A percentile compares a stretch with the other conserved stretches of the same genome.
Evolutionary conservation across 2,329 filamentous ascomycete genomes (phyloP).

Genomic region (Aspergillus chevalieri): DNA sequence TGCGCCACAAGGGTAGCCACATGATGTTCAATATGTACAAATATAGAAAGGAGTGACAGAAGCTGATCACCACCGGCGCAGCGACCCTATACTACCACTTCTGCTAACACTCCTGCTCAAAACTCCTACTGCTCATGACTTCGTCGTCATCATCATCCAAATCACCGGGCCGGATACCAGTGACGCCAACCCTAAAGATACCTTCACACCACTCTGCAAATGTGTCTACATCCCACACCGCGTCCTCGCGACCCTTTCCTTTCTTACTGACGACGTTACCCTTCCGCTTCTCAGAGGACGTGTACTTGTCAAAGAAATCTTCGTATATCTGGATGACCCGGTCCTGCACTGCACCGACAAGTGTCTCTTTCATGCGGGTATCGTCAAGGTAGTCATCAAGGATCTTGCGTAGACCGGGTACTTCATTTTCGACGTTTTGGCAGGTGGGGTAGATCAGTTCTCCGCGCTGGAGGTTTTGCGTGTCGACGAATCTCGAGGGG

Average conservation of each 20-base stretch:
- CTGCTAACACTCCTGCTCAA: constrained; percentile 12
- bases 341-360: constrained; percentile 61
- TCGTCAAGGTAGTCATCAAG: constrained; percentile 61
- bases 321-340: constrained; percentile 58
- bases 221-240: constrained; percentile 59
- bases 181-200: constrained; percentile 52
- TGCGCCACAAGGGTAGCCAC: too few species aligned
- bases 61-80: neutral
- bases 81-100: constrained; percentile 5
- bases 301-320: constrained; percentile 54
- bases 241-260: constrained; percentile 56
- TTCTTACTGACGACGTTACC: constrained; percentile 39
- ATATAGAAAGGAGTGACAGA: neutral
- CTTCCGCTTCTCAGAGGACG: constrained; percentile 34
- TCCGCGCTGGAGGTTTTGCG: constrained; percentile 31
- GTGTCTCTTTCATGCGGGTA: constrained; percentile 57
- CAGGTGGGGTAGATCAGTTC: constrained; percentile 46
- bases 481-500: constrained; percentile 35
- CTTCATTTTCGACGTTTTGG: constrained; percentile 52
- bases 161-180: constrained; percentile 20
- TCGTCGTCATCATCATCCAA: constrained; percentile 7
- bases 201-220: constrained; percentile 58
- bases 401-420: constrained; percentile 50
- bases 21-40: too few species aligned
- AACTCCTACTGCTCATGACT: constrained; percentile 5